Conservation (phyloP, 2,329 filamentous ascomycete species). For the Apiospora hydei region DNA sequence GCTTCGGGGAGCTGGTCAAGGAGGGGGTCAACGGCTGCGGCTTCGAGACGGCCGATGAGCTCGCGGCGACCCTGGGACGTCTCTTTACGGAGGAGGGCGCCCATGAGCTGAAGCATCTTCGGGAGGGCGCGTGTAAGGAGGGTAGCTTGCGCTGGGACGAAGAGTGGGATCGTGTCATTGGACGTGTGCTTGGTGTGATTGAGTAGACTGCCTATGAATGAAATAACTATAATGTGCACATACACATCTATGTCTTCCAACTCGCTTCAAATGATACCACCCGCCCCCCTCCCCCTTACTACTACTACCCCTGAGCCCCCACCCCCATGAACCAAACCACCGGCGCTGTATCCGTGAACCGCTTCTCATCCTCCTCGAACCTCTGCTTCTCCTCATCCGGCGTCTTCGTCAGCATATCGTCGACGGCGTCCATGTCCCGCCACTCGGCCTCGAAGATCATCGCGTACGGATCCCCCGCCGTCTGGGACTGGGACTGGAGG, state of each 20-base stretch:
- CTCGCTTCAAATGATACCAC: background rate
- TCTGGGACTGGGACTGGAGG: background rate
- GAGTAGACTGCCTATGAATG: slow-evolving; percentile 3
- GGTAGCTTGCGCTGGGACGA: slow-evolving; percentile 85
- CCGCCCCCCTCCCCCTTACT: slow-evolving; percentile 41
- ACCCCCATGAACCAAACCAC: slow-evolving; percentile 33
- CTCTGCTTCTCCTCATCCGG: slow-evolving; percentile 27
- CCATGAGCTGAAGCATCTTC: slow-evolving; percentile 66
- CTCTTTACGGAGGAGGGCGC: slow-evolving; percentile 64
- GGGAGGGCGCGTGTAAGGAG: slow-evolving; percentile 75
- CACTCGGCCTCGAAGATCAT: slow-evolving; percentile 32
- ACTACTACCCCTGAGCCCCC: slow-evolving; percentile 21
- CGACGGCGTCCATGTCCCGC: slow-evolving; percentile 30
- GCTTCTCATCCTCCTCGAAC: slow-evolving; percentile 32
- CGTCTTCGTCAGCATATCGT: slow-evolving; percentile 27
- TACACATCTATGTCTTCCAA: background rate
- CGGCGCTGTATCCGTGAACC: slow-evolving; percentile 31
- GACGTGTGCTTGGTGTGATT: slow-evolving; percentile 68
- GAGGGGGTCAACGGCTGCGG: slow-evolving; percentile 88
- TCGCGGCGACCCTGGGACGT: slow-evolving; percentile 68
- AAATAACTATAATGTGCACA: too few relatives aligned
- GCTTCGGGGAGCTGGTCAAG: slow-evolving; percentile 88
- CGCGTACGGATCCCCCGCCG: slow-evolving; percentile 28
- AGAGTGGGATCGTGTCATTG: slow-evolving; percentile 88
- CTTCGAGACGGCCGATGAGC: slow-evolving; percentile 74